Conservation (phyloP, 306 rosid species). For the Sicyos baderoa region DNA sequence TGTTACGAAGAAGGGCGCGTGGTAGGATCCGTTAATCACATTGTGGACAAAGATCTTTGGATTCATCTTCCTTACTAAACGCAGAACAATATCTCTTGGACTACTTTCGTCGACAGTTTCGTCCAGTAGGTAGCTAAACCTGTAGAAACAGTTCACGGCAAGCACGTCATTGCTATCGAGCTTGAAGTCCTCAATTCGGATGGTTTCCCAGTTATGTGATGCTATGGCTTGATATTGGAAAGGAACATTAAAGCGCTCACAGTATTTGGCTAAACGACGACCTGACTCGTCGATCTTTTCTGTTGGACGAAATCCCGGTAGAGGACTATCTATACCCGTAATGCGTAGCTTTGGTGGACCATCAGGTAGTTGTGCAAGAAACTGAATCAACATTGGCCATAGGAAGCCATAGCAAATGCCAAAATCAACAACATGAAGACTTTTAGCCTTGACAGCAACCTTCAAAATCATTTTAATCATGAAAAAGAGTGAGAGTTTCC, state of each 20-base stretch:
- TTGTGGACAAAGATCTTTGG: slow-evolving; percentile 21
- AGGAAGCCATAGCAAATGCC: slow-evolving; percentile 22
- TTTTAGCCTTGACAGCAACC: slow-evolving; percentile 14
- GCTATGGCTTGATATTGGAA: slow-evolving; percentile 23
- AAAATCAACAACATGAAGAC: slow-evolving; percentile 22
- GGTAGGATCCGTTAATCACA: slow-evolving; percentile 21
- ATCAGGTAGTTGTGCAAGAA: slow-evolving; percentile 13
- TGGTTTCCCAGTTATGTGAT: slow-evolving; percentile 24
- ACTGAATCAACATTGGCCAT: slow-evolving; percentile 23
- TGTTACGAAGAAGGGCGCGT: slow-evolving; percentile 25
- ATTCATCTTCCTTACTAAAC: slow-evolving; percentile 21
- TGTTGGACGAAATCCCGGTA: slow-evolving; percentile 19
- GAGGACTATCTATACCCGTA: slow-evolving; percentile 20
- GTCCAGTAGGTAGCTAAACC: slow-evolving; percentile 18
- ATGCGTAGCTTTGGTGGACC: slow-evolving; percentile 24
- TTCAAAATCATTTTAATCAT: slow-evolving; percentile 20
- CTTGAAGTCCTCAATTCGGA: slow-evolving; percentile 21
- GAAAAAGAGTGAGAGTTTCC: slow-evolving; percentile 15
- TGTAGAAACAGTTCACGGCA: slow-evolving; percentile 17
- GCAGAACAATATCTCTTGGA: slow-evolving; percentile 21
- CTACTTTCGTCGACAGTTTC: slow-evolving; percentile 22
- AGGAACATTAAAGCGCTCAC: slow-evolving; percentile 22
- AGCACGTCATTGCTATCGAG: slow-evolving; percentile 19
- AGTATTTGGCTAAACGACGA: slow-evolving; percentile 17
- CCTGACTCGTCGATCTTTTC: slow-evolving; percentile 19